These are phyloP conservation scores for Jatropha multifida DNA, from an alignment of 441 rosid species.

Conservation along the genomic window DNA sequence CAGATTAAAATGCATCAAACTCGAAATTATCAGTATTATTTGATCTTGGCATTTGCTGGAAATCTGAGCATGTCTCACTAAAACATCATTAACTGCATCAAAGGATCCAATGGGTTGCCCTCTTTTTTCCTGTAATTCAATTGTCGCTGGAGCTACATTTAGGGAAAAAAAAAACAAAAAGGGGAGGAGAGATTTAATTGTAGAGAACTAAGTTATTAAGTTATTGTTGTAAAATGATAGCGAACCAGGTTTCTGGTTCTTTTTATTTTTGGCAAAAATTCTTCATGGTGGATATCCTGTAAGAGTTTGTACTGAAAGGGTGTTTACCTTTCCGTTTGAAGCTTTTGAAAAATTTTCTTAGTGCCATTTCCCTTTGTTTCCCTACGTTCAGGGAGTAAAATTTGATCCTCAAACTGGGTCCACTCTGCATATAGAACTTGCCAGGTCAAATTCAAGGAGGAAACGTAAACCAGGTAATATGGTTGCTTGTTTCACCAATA, in stretches of 20 bases:
- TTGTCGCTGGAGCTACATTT: not conserved
- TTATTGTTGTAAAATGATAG: not conserved
- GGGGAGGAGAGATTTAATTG: not conserved
- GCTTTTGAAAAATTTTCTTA: slow-evolving; percentile 6
- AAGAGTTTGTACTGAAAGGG: not conserved
- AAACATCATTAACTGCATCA: not conserved
- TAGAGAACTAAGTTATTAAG: not conserved
- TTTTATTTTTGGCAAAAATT: not conserved
- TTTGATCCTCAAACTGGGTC: slow-evolving; percentile 86
- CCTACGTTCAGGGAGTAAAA: slow-evolving; percentile 60
- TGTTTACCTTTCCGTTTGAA: slow-evolving; percentile 14
- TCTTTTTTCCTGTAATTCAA: not conserved
- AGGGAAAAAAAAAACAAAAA: not conserved
- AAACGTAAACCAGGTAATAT: slow-evolving; percentile 62
- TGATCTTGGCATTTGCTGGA: not conserved
- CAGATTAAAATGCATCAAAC: not conserved
- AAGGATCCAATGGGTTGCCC: not conserved
- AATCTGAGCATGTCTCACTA: not conserved
- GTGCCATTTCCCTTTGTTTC: slow-evolving; percentile 21
- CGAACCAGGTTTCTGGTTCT: not conserved
- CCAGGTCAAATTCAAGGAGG: slow-evolving; percentile 81
- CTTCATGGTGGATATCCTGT: not conserved
- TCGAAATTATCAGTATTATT: not conserved
- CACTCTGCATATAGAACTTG: slow-evolving; percentile 72
- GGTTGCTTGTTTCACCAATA: not conserved